These are phyloP conservation scores for California macrophylla DNA, from an alignment of 441 rosid species.

Conservation along the genomic window DNA sequence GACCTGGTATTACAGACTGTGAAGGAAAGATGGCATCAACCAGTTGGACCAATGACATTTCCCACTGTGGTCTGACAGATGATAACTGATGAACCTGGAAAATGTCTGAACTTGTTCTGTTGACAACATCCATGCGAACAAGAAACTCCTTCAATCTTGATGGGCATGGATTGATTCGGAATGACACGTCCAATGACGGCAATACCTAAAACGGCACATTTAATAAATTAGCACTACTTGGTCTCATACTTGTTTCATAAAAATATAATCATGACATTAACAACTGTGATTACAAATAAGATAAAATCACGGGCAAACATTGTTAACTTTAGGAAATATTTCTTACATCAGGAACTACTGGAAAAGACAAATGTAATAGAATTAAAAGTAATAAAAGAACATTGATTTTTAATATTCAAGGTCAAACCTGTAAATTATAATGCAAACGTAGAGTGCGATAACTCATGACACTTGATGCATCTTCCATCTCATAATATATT, in stretches of 20 bases:
- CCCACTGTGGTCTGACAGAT: constrained; percentile 69
- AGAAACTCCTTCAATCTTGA: constrained; percentile 75
- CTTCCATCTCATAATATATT: constrained; percentile 79
- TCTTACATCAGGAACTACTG: not conserved
- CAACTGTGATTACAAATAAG: not conserved
- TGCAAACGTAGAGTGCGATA: constrained; percentile 82
- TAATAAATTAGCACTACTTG: constrained; percentile 12
- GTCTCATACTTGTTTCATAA: not conserved
- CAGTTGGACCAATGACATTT: constrained; percentile 70
- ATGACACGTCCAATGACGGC: constrained; percentile 73
- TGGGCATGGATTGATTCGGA: constrained; percentile 70
- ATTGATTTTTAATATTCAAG: constrained; percentile 1
- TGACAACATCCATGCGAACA: constrained; percentile 77
- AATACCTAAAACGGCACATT: constrained; percentile 37
- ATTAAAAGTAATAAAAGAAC: not conserved
- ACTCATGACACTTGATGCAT: constrained; percentile 62
- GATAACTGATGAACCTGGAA: constrained; percentile 78
- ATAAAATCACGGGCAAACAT: not conserved
- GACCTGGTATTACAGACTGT: constrained; percentile 57
- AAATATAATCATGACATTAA: not conserved
- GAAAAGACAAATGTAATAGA: not conserved
- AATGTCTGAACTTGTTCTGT: constrained; percentile 54
- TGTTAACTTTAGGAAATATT: constrained; percentile 3
- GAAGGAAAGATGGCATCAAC: constrained; percentile 56
- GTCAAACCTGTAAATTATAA: constrained; percentile 60